A percentile compares a stretch with the other conserved stretches of the same genome.
These are phyloP conservation scores for Bonnemaisonia californica DNA, from an alignment of 31 red algal genomes.

Conservation along the genomic window DNA sequence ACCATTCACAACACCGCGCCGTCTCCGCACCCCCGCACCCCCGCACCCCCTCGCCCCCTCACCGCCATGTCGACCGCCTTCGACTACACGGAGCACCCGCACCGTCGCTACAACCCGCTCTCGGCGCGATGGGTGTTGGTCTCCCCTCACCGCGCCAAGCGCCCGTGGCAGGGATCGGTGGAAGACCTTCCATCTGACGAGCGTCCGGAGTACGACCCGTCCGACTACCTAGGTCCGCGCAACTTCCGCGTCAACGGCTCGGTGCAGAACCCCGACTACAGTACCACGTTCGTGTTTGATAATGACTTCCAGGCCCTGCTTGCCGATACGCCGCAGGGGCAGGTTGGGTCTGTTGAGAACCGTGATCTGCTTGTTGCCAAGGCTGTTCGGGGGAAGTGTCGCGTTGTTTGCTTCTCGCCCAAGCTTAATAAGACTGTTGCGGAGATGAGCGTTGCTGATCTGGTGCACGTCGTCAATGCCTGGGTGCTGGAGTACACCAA, in stretches of 20 bases:
- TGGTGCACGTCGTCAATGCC: slow-evolving; percentile 79
- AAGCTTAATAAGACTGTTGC: slow-evolving; percentile 92
- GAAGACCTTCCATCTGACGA: slow-evolving; percentile 73
- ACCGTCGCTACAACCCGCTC: slow-evolving; percentile 93
- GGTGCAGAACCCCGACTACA: slow-evolving; percentile 92
- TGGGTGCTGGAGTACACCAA: slow-evolving; percentile 80
- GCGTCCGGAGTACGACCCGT: slow-evolving; percentile 91
- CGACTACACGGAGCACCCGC: slow-evolving; percentile 95
- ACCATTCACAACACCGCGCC: no score
- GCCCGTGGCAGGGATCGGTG: slow-evolving; percentile 94
- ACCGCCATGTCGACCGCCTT: slow-evolving; percentile 38
- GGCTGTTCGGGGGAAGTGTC: slow-evolving; percentile 86
- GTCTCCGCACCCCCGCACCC: no score
- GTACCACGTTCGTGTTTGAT: slow-evolving; percentile 90
- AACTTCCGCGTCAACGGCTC: slow-evolving; percentile 86
- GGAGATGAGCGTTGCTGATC: slow-evolving; percentile 83
- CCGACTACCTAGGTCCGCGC: slow-evolving; percentile 88
- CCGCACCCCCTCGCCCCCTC: no score
- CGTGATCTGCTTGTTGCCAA: slow-evolving; percentile 81
- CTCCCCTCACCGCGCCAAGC: slow-evolving; percentile 95
- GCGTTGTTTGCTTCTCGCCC: slow-evolving; percentile 99
- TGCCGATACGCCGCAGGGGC: slow-evolving; percentile 64
- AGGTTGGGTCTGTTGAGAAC: slow-evolving; percentile 37
- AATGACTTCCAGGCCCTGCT: slow-evolving; percentile 96
- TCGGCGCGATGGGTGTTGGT: slow-evolving; percentile 68